Evolutionary conservation across 495 filamentous ascomycete species (phyloP), one percentile per base, ranked within the genome.

Genomic region (Neurospora intermedia): DNA sequence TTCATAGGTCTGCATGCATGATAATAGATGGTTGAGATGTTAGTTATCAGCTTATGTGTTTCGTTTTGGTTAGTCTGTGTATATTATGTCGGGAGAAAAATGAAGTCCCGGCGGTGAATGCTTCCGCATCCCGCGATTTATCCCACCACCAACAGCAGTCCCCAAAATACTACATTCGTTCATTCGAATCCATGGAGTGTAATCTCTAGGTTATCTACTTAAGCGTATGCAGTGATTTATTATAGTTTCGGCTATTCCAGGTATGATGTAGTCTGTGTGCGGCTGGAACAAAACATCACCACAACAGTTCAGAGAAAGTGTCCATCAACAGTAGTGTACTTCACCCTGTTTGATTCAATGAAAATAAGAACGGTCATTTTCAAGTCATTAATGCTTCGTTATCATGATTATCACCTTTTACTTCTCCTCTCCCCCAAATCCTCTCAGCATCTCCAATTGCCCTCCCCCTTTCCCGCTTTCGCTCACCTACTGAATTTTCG

Each of bases 401-500:
- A 43, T 23, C 31, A 38, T 70, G 41, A 43, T 31, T 27, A 71
- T 43, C 40, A 13, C 69, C 69, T 10, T 42, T 15, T 18, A 8
- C 10, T 43, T 43, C 2, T n/a, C 20, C 43, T 43, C 43, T 15
- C 16, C 20, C 41, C 43, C 48, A 5, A 54, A 27, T 18, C 48
- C 40, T 59, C 43, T 23, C 27, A 40, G 15, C 38, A 35, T 39
- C 20, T 23, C 43, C 48, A 13, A 31, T 16, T 54, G 23, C 46
- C 20, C 46, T 18, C 43, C 43, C 46, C 20, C 46, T 20, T 15
- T 27, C 13, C 20, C 23, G 23, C 70, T 45, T 43, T 10, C 3
- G 13, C 11, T 20, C 23, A 2, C 6, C 54, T 66, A 92, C 62
- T 84, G 85, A 71, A 96, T 88, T 86, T 94, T 94, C 46, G 91